Evolutionary conservation across 1,284 basidiomycete genomes (phyloP).

Genomic region (Pulveroboletus sp.): DNA sequence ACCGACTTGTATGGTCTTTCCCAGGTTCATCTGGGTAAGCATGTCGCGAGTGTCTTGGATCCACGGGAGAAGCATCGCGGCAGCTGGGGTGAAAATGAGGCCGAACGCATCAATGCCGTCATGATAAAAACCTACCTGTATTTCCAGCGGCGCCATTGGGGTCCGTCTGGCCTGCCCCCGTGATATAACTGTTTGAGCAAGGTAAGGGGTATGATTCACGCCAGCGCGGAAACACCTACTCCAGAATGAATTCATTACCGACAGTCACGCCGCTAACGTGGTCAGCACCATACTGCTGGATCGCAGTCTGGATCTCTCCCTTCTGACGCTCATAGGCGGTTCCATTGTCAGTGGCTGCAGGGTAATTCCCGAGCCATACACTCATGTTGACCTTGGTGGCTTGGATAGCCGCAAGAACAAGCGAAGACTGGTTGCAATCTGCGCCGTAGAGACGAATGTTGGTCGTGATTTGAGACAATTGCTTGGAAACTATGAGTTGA

Average conservation of each 20-base stretch:
- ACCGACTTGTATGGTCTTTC: conserved; percentile 69
- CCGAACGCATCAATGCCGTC: not conserved
- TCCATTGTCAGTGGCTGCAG: conserved; percentile 55
- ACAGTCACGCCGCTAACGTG: conserved; percentile 80
- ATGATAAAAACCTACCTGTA: conserved; percentile 39
- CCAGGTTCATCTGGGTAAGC: conserved; percentile 50
- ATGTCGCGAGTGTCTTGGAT: conserved; percentile 63
- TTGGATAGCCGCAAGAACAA: conserved; percentile 76
- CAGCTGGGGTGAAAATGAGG: conserved; percentile 22
- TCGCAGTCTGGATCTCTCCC: conserved; percentile 57
- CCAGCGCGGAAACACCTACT: conserved; percentile 42
- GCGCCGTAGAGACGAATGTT: conserved; percentile 56
- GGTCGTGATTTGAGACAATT: conserved; percentile 56
- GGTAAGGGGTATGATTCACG: not conserved
- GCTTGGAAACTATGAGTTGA: conserved; percentile 30
- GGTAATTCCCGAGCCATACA: conserved; percentile 85
- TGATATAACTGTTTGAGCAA: conserved; percentile 48
- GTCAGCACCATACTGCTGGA: conserved; percentile 77
- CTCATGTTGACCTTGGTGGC: conserved; percentile 86
- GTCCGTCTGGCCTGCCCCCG: conserved; percentile 34
- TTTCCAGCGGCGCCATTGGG: conserved; percentile 57
- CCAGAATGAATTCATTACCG: conserved; percentile 81
- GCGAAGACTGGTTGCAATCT: conserved; percentile 55
- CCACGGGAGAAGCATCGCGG: conserved; percentile 52
- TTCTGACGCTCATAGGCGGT: conserved; percentile 74